These are phyloP conservation scores for Bondarzewia mesenterica DNA, from an alignment of 1,284 basidiomycete genomes.

Conservation along the genomic window DNA sequence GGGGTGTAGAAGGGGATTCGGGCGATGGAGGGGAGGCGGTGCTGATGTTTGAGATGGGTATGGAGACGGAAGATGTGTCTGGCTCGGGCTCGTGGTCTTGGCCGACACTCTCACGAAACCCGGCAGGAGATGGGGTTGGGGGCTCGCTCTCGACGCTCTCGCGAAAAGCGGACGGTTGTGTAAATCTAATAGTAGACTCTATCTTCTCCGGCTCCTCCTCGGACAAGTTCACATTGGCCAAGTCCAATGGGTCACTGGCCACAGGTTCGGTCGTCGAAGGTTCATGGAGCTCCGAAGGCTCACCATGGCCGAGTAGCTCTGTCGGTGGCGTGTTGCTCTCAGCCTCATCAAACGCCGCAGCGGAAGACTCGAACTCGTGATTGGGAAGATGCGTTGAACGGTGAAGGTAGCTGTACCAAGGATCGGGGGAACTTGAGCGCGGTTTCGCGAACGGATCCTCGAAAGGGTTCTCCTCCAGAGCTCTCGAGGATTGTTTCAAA, in stretches of 20 bases:
- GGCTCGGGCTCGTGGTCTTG: conserved; percentile 6
- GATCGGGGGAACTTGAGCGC: conserved; percentile 65
- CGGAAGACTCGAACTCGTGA: conserved; percentile 21
- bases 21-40: neutral
- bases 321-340: too few relatives aligned
- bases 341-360: neutral
- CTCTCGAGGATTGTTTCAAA: conserved; percentile 54
- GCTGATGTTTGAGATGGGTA: neutral
- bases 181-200: conserved; percentile 2
- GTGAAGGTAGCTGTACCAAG: conserved; percentile 37
- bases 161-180: conserved; percentile 33
- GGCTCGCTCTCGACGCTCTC: conserved; percentile 24
- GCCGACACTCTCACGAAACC: conserved; percentile 24
- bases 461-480: conserved; percentile 69
- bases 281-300: conserved; percentile 4
- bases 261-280: neutral
- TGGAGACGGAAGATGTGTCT: conserved; percentile 1
- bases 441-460: conserved; percentile 61
- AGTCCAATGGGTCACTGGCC: conserved; percentile 35
- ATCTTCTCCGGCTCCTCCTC: conserved; percentile 30
- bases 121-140: conserved; percentile 11
- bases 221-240: conserved; percentile 25
- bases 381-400: conserved; percentile 31
- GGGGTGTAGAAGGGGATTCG: conserved; percentile 1
- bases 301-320: too few relatives aligned